Evolutionary conservation across 441 rosid species (phyloP).

Genomic region (Iberis amara): DNA sequence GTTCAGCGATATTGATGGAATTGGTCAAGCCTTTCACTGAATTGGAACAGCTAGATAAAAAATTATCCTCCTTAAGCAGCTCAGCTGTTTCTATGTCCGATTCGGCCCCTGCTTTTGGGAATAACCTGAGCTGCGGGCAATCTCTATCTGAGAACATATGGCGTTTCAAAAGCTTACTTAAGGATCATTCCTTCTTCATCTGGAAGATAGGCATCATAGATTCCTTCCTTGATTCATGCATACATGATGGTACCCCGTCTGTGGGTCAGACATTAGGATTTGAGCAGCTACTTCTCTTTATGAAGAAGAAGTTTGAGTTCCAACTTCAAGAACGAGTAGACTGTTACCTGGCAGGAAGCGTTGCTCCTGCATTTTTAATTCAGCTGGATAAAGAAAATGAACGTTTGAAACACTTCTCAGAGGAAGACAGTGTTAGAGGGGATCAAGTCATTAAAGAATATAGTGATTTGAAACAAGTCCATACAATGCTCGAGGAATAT

Average conservation of each 20-base stretch:
- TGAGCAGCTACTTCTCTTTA: conserved; percentile 77
- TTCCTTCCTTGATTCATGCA: conserved; percentile 84
- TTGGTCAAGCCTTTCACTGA: conserved; percentile 68
- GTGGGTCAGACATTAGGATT: conserved; percentile 80
- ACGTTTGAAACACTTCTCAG: conserved; percentile 45
- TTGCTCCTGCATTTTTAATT: conserved; percentile 60
- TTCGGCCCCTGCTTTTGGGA: conserved; percentile 46
- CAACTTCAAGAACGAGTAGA: conserved; percentile 74
- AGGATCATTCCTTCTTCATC: conserved; percentile 72
- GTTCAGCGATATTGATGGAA: conserved; percentile 54
- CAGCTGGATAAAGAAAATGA: conserved; percentile 69
- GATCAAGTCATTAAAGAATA: conserved; percentile 48
- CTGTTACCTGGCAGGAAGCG: conserved; percentile 58
- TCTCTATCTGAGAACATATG: conserved; percentile 60
- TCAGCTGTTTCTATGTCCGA: conserved; percentile 41
- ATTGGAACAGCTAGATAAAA: conserved; percentile 61
- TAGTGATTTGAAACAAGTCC: conserved; percentile 56
- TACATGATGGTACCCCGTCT: conserved; percentile 72
- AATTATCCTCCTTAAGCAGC: conserved; percentile 43
- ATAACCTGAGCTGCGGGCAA: conserved; percentile 55
- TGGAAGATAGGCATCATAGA: conserved; percentile 83
- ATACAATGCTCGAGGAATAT: conserved; percentile 82
- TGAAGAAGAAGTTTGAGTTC: conserved; percentile 73
- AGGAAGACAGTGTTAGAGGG: conserved; percentile 38
- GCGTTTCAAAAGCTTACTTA: conserved; percentile 59